These are phyloP conservation scores for Boletus sp. DNA, from an alignment of 1,284 basidiomycete species.

Conservation along the genomic window DNA sequence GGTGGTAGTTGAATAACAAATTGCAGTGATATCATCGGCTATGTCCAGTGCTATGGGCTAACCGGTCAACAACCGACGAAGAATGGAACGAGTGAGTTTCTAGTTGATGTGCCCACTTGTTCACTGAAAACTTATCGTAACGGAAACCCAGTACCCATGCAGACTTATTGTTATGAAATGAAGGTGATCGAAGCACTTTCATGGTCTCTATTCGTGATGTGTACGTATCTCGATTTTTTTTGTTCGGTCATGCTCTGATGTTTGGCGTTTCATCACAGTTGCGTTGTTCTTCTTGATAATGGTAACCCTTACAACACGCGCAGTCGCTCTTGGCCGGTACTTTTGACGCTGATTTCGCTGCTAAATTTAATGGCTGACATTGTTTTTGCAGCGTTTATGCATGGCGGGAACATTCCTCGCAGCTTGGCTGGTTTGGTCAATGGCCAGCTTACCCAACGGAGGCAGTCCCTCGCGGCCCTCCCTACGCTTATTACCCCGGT, in stretches of 20 bases:
- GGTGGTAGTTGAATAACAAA: conserved; percentile 6
- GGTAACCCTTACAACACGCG: conserved; percentile 40
- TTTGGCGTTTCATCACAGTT: conserved; percentile 37
- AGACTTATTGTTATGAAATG: conserved; percentile 69
- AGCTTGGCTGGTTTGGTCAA: conserved; percentile 53
- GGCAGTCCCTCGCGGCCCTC: conserved; percentile 18
- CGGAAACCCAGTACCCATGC: conserved; percentile 45
- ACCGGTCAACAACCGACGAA: conserved; percentile 48
- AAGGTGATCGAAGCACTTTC: conserved; percentile 74
- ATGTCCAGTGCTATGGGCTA: conserved; percentile 57
- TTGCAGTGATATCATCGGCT: conserved; percentile 64
- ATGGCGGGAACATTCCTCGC: conserved; percentile 47
- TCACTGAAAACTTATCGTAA: conserved; percentile 4
- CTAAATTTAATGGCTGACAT: conserved; percentile 5
- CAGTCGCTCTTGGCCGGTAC: conserved; percentile 41
- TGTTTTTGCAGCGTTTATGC: conserved; percentile 33
- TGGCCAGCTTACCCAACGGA: conserved; percentile 40
- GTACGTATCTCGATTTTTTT: conserved; percentile 40
- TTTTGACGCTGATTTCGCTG: not conserved
- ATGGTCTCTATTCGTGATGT: conserved; percentile 64
- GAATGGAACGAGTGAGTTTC: conserved; percentile 48
- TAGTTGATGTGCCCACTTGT: not conserved
- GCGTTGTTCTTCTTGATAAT: conserved; percentile 42
- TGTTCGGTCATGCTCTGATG: conserved; percentile 35
- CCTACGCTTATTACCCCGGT: conserved; percentile 21